phyloP scores from a whole-genome alignment of 176 grass and related monocot species.

The Hsuehochloa calcarea region DNA sequence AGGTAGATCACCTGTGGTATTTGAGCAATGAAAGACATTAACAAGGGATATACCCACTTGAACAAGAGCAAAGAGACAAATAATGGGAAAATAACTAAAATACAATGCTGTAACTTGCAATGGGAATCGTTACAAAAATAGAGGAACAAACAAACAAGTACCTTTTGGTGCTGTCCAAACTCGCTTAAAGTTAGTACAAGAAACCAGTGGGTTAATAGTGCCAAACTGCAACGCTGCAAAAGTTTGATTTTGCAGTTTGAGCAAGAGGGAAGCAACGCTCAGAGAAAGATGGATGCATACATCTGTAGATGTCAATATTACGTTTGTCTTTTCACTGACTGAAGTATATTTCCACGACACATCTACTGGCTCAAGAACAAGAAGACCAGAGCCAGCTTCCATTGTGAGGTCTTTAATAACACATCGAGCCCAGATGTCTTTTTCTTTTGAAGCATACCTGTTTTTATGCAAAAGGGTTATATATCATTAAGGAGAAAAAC shows the following conservation, averaged over 20 bases:
- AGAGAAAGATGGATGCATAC: conserved; percentile 94
- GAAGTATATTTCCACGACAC: conserved; percentile 93
- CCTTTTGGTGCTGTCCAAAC: conserved; percentile 86
- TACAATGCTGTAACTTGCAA: not conserved
- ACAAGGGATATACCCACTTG: not conserved
- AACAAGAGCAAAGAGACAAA: conserved; percentile 8
- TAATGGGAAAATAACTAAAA: not conserved
- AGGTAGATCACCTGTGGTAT: conserved; percentile 60
- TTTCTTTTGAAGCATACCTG: conserved; percentile 98
- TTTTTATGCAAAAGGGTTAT: conserved; percentile 32
- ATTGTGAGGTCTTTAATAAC: conserved; percentile 81
- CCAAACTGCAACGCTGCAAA: conserved; percentile 89
- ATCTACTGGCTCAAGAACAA: conserved; percentile 89
- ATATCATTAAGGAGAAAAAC: conserved; percentile 12
- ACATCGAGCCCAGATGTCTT: conserved; percentile 79
- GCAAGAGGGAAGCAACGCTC: conserved; percentile 74
- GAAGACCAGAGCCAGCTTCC: conserved; percentile 88
- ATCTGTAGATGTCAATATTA: conserved; percentile 67
- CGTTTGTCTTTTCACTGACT: conserved; percentile 78
- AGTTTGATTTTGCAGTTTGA: conserved; percentile 94
- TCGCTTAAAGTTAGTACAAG: conserved; percentile 87
- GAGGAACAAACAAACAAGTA: conserved; percentile 25
- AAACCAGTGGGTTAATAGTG: conserved; percentile 79
- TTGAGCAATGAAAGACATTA: conserved; percentile 22
- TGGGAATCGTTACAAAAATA: not conserved